Evolutionary conservation across 108 stramenopile genomes (phyloP).

Genomic region (Stephanodiscus triporus): DNA sequence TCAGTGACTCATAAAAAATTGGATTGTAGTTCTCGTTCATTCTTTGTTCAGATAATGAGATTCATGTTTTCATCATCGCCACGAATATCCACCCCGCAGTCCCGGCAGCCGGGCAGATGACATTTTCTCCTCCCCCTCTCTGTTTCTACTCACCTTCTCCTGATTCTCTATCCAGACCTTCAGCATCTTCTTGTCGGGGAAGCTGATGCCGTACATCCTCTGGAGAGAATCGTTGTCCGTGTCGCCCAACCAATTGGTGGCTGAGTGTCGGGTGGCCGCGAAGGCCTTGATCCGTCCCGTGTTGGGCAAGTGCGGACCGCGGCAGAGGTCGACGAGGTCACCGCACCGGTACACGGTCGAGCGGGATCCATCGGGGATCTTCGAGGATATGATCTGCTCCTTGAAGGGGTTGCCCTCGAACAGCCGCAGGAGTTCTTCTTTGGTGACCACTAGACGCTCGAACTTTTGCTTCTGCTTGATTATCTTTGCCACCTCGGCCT

Average conservation of each 20-base stretch:
- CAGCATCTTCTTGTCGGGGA: constrained; percentile 97
- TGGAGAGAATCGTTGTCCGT: constrained; percentile 97
- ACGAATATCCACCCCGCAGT: constrained; percentile 5
- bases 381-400: constrained; percentile 89
- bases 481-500: constrained; percentile 84
- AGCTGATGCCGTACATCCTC: constrained; percentile 97
- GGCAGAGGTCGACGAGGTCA: constrained; percentile 97
- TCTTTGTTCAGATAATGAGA: constrained; percentile 80
- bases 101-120: background rate
- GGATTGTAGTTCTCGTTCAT: constrained; percentile 53
- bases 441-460: constrained; percentile 97
- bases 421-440: constrained; percentile 96
- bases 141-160: constrained; percentile 71
- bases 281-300: constrained; percentile 97
- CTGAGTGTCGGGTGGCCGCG: constrained; percentile 87
- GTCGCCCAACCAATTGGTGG: constrained; percentile 98
- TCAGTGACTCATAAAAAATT: constrained; percentile 64
- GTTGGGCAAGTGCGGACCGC: constrained; percentile 96
- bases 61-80: constrained; percentile 66
- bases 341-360: constrained; percentile 99
- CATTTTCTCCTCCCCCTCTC: background rate
- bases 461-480: constrained; percentile 96
- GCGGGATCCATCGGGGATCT: constrained; percentile 94
- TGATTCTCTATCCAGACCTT: constrained; percentile 95
- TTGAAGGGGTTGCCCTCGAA: constrained; percentile 99